Percentiles rank a stretch among this genome's conserved stretches.
Evolutionary conservation across 2,329 filamentous ascomycete genomes (phyloP).

Genomic region (Fusarium transvaalense): DNA sequence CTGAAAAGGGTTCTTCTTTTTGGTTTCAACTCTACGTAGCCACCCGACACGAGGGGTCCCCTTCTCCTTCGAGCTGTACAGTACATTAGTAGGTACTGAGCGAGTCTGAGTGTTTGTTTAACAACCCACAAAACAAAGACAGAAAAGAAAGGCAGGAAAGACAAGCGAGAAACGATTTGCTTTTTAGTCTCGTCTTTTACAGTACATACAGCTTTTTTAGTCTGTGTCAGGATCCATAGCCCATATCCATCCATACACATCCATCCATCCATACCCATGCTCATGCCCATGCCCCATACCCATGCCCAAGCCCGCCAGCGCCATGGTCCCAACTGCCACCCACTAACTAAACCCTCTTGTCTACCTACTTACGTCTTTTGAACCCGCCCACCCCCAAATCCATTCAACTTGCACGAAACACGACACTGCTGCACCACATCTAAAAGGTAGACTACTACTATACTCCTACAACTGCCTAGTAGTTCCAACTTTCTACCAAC

Average conservation of each 20-base stretch:
- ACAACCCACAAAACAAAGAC: conserved; percentile 31
- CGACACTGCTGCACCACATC: conserved; percentile 29
- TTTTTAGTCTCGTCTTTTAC: conserved; percentile 33
- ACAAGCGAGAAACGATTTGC: conserved; percentile 27
- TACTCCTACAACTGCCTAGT: conserved; percentile 31
- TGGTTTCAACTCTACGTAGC: conserved; percentile 33
- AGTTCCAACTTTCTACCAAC: conserved; percentile 31
- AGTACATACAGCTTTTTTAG: conserved; percentile 18
- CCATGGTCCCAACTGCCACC: conserved; percentile 48
- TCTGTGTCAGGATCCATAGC: conserved; percentile 39
- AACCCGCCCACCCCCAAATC: conserved; percentile 34
- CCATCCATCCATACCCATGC: too few species aligned
- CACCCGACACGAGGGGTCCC: conserved; percentile 41
- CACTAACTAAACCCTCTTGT: conserved; percentile 30
- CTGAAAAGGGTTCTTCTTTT: conserved; percentile 39
- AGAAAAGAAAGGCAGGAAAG: conserved; percentile 2
- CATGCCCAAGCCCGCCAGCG: conserved; percentile 35
- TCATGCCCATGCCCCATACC: neutral
- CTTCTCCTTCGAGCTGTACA: too few species aligned
- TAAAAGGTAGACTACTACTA: conserved; percentile 23
- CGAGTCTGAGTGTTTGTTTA: conserved; percentile 3
- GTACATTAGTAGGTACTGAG: too few species aligned
- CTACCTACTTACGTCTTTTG: conserved; percentile 34
- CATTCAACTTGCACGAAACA: conserved; percentile 34
- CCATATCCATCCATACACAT: conserved; percentile 9